Conservation (phyloP, 2,329 filamentous ascomycete genomes). For the Coniochaeta prunicola region DNA sequence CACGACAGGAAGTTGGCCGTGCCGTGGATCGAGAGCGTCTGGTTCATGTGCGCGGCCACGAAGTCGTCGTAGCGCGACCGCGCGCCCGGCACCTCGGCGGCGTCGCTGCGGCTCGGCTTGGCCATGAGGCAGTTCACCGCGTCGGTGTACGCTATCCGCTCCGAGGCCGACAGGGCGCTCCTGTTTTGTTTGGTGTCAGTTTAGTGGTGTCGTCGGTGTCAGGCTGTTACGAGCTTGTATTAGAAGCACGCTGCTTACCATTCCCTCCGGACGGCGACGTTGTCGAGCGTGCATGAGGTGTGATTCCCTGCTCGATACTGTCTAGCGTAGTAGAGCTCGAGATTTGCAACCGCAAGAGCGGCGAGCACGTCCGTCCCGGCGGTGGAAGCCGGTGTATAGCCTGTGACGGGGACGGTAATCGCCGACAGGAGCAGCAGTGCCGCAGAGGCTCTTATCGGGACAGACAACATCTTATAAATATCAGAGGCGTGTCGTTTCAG, state of each 20-base stretch:
- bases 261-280: slow-evolving; percentile 18
- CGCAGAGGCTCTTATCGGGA: not conserved
- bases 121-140: slow-evolving; percentile 13
- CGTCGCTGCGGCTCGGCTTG: slow-evolving; percentile 2
- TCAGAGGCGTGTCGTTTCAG: not conserved
- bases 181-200: slow-evolving; percentile 3
- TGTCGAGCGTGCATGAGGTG: slow-evolving; percentile 14
- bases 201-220: not conserved
- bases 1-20: slow-evolving; percentile 20
- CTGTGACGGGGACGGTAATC: not conserved
- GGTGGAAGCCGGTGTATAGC: not conserved
- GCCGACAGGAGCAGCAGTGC: not conserved
- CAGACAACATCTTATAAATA: not conserved
- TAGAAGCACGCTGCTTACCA: slow-evolving; percentile 15
- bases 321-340: not conserved
- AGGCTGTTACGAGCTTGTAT: not conserved
- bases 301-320: not conserved
- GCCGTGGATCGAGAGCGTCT: slow-evolving; percentile 11
- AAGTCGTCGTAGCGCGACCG: slow-evolving; percentile 21
- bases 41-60: slow-evolving; percentile 19
- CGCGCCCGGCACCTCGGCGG: slow-evolving; percentile 13
- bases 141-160: slow-evolving; percentile 13
- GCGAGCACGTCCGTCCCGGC: not conserved
- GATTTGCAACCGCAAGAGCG: not conserved
- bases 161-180: slow-evolving; percentile 8